These are phyloP conservation scores for Phalaenopsis aphrodite DNA, from an alignment of 106 monocot genomes.

Conservation along the genomic window DNA sequence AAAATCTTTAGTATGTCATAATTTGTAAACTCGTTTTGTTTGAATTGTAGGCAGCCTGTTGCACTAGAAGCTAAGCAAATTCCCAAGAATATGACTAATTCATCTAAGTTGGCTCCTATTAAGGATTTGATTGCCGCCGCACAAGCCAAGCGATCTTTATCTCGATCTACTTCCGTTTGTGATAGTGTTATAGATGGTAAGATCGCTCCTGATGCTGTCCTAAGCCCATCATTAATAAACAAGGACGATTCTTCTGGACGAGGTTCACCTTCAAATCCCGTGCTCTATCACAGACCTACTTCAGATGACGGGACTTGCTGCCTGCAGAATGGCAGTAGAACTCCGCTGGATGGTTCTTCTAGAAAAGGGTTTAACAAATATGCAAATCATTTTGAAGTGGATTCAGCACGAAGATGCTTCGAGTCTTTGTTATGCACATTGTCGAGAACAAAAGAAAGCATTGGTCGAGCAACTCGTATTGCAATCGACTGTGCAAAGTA, in stretches of 20 bases:
- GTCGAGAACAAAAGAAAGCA: conserved; percentile 92
- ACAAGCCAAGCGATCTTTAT: conserved; percentile 48
- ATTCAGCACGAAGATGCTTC: conserved; percentile 62
- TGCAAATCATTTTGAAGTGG: conserved; percentile 31
- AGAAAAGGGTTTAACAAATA: conserved; percentile 26
- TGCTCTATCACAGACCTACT: conserved; percentile 14
- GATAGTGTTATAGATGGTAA: conserved; percentile 31
- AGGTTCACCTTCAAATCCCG: conserved; percentile 34
- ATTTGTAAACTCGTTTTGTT: not conserved
- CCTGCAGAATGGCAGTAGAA: conserved; percentile 26
- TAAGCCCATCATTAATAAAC: conserved; percentile 20
- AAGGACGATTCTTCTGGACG: conserved; percentile 34
- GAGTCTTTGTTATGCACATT: conserved; percentile 60
- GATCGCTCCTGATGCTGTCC: conserved; percentile 19
- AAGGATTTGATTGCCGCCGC: conserved; percentile 79
- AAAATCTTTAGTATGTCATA: not conserved
- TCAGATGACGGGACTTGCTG: conserved; percentile 32
- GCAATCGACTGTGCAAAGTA: conserved; percentile 85
- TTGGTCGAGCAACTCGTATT: conserved; percentile 82
- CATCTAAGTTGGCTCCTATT: conserved; percentile 47
- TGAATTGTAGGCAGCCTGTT: conserved; percentile 33
- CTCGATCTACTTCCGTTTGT: conserved; percentile 43
- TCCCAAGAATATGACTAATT: conserved; percentile 32
- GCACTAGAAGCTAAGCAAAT: conserved; percentile 17
- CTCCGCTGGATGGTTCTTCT: conserved; percentile 19